Percentiles rank a stretch among this genome's conserved stretches.
These are phyloP conservation scores for Brassica nigra DNA, from an alignment of 345 rosid genomes.

Conservation along the genomic window DNA sequence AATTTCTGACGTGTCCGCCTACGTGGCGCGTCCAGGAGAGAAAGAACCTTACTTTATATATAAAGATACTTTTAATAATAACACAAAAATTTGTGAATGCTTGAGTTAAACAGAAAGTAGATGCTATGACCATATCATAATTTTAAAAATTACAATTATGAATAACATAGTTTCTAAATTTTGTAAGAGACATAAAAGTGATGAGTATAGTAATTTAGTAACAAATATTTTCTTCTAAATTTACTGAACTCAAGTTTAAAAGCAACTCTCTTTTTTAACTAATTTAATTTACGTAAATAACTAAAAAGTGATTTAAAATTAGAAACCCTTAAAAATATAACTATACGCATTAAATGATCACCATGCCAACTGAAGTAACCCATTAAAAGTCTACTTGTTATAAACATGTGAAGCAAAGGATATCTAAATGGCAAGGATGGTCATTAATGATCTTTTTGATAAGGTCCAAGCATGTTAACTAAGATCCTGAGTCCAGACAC, in stretches of 20 bases:
- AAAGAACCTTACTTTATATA: too few species aligned
- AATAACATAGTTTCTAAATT: too few species aligned
- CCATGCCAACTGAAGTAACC: neutral
- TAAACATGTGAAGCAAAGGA: neutral
- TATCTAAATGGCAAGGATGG: neutral
- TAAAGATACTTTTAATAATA: too few species aligned
- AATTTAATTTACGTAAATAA: neutral
- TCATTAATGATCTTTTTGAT: constrained; percentile 17
- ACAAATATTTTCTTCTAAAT: too few species aligned
- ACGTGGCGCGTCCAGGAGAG: too few species aligned
- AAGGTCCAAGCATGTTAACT: neutral
- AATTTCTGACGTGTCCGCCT: too few species aligned
- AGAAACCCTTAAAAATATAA: neutral
- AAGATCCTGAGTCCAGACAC: neutral
- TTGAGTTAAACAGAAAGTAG: too few species aligned
- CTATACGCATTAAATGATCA: neutral
- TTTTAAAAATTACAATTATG: too few species aligned
- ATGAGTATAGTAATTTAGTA: too few species aligned
- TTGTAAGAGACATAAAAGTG: too few species aligned
- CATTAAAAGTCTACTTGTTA: neutral
- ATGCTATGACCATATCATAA: neutral
- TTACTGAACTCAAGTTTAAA: too few species aligned
- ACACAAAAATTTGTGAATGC: too few species aligned
- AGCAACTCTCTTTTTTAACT: neutral
- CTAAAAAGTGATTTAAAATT: neutral